phyloP scores from a whole-genome alignment of 2,329 filamentous ascomycete genomes.

The Fusarium penzigii region DNA sequence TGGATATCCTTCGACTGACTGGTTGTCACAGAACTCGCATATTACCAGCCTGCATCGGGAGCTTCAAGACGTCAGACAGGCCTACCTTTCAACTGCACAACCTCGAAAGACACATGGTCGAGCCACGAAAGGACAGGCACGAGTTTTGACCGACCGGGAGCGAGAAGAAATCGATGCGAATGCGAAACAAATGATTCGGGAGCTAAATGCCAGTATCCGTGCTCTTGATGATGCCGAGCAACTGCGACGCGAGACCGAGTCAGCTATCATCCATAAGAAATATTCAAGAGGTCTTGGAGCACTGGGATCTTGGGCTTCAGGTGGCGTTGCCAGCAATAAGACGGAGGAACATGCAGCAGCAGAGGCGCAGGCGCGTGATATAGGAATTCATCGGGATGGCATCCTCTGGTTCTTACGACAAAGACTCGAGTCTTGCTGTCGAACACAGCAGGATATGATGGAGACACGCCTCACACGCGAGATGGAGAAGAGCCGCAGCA shows the following conservation, averaged over 20 bases:
- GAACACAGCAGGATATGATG: slow-evolving; percentile 88
- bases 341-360: slow-evolving; percentile 69
- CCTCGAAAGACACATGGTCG: slow-evolving; percentile 58
- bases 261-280: slow-evolving; percentile 71
- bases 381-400: slow-evolving; percentile 74
- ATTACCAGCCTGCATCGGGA: slow-evolving; percentile 79
- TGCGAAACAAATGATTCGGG: slow-evolving; percentile 80
- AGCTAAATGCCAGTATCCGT: slow-evolving; percentile 80
- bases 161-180: slow-evolving; percentile 86
- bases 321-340: slow-evolving; percentile 49
- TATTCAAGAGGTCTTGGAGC: slow-evolving; percentile 65
- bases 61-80: slow-evolving; percentile 79
- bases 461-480: slow-evolving; percentile 82
- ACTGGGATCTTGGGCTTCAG: slow-evolving; percentile 66
- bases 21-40: slow-evolving; percentile 68
- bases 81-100: slow-evolving; percentile 83
- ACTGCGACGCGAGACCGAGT: slow-evolving; percentile 74
- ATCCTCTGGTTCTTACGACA: slow-evolving; percentile 81
- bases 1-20: slow-evolving; percentile 15
- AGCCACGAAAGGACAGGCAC: slow-evolving; percentile 45
- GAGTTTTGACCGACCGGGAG: slow-evolving; percentile 74
- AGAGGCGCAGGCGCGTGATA: slow-evolving; percentile 67
- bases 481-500: slow-evolving; percentile 85
- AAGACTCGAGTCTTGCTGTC: slow-evolving; percentile 73
- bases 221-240: slow-evolving; percentile 80